These are phyloP conservation scores for Podaxis sp. DNA, from an alignment of 768 basidiomycete species.

Conservation along the genomic window DNA sequence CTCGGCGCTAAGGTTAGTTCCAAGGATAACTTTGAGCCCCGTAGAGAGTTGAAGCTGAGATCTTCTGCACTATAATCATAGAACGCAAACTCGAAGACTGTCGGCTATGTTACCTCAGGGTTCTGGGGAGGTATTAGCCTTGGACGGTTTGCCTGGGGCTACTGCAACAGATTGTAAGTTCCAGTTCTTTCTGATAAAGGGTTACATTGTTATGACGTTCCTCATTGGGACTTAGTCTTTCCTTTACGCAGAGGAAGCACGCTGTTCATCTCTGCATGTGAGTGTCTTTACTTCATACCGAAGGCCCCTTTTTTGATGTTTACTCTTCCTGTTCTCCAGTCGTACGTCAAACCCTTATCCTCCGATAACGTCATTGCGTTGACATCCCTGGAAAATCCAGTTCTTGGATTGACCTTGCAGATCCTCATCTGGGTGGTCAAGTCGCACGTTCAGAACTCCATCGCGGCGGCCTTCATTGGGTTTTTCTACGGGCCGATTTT, in stretches of 20 bases:
- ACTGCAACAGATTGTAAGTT: conserved; percentile 39
- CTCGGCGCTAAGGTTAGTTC: conserved; percentile 41
- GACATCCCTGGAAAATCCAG: conserved; percentile 23
- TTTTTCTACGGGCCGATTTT: conserved; percentile 51
- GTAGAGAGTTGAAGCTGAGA: not conserved
- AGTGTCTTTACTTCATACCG: conserved; percentile 21
- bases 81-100: conserved; percentile 50
- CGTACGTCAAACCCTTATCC: not conserved
- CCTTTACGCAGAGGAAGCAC: conserved; percentile 44
- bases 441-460: conserved; percentile 45
- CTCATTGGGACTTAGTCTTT: conserved; percentile 31
- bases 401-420: conserved; percentile 43
- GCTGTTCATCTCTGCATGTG: conserved; percentile 42
- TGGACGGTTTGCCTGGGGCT: conserved; percentile 51
- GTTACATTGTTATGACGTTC: not conserved
- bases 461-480: conserved; percentile 48
- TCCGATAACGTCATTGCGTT: not conserved
- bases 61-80: conserved; percentile 15
- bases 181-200: not conserved
- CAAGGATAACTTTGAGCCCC: not conserved
- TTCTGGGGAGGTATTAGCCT: conserved; percentile 58
- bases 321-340: conserved; percentile 1
- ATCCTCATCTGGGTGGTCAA: conserved; percentile 49
- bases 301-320: not conserved
- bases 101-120: conserved; percentile 56